Evolutionary conservation across 1,284 basidiomycete species (phyloP), one percentile per base, ranked within the genome.

Genomic region (Moesziomyces aphidis): DNA sequence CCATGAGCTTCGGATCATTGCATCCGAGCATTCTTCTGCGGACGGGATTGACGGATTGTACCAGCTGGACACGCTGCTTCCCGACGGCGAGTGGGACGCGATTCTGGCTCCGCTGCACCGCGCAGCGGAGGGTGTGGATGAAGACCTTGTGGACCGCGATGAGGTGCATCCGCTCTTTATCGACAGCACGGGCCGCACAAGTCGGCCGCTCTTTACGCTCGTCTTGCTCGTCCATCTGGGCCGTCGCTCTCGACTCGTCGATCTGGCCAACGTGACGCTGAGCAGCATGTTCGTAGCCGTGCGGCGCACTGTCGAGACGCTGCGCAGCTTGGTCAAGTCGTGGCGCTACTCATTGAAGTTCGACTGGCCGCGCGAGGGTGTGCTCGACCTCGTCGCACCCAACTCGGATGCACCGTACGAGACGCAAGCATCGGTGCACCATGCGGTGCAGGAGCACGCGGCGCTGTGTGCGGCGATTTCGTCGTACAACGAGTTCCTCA

Each of bases 401-500:
- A 21, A 34, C 13, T 8, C 45, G 1, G 31, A 21, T 9, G 50
- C 45, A 15, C 23, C 42, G 13, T 48, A 62, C 36, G 48, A 52
- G 5, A 51, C 50, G 19, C 61, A 61, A 23, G 64, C 71, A 4
- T 51, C 34, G 48, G 61, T 73, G 21, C 61, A 64, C 0, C 71
- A 73, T 23, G 71, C 71, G 1, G 64, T 64, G 22, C 71, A 73
- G 53, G 65, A 73, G 36, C 46, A 68, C 39, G 51, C 44, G 8
- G 57, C 71, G 0, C 34, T 63, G 17, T 22, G 15, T 2, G 21
- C 42, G 1, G 61, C 55, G 11, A 21, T 73, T 9, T 19, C 58
- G 1, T 11, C 23, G 0, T 50, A 63, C 21, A 17, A 39, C 44
- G 56, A 63, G 1, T 48, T 63, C 21, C 47, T 56, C 56, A 46